Conservation (phyloP, 2,329 filamentous ascomycete genomes). For the Aspergillus awamori region DNA sequence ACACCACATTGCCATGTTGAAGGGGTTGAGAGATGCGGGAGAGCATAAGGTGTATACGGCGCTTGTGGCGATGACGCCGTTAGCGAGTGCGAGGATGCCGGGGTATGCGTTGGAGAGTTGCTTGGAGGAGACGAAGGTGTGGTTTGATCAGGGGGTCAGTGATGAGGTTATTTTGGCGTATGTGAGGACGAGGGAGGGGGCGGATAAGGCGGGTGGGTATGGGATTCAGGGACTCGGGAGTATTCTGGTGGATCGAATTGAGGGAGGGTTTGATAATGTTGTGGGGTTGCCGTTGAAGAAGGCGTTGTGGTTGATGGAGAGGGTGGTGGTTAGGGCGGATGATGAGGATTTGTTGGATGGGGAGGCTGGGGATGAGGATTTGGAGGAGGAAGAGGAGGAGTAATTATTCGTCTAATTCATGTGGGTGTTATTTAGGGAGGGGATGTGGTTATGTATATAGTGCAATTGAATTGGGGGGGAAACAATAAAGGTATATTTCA, state of each 20-base stretch:
- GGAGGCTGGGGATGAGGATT: slow-evolving; percentile 31
- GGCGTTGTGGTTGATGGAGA: slow-evolving; percentile 81
- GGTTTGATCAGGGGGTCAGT: slow-evolving; percentile 72
- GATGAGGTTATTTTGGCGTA: slow-evolving; percentile 80
- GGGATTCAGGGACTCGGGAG: slow-evolving; percentile 87
- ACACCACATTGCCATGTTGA: slow-evolving; percentile 83
- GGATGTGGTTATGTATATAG: no score
- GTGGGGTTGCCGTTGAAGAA: slow-evolving; percentile 82
- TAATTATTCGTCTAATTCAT: no score
- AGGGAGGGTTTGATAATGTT: slow-evolving; percentile 91
- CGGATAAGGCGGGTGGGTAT: slow-evolving; percentile 95
- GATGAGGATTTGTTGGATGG: slow-evolving; percentile 49
- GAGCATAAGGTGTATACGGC: slow-evolving; percentile 84
- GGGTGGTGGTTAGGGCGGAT: slow-evolving; percentile 76
- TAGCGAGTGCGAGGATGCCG: slow-evolving; percentile 77
- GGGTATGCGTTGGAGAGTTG: slow-evolving; percentile 81
- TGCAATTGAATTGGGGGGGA: neutral
- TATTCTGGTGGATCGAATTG: slow-evolving; percentile 83
- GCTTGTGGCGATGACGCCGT: slow-evolving; percentile 78
- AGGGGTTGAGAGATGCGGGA: slow-evolving; percentile 73
- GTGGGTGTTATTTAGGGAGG: no score
- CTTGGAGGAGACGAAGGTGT: slow-evolving; percentile 90
- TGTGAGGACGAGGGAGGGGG: slow-evolving; percentile 78
- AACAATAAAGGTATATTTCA: neutral
- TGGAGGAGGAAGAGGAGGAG: slow-evolving; percentile 11